Conservation (phyloP, 2,329 filamentous ascomycete species). For the Pseudogymnoascus sp. region DNA sequence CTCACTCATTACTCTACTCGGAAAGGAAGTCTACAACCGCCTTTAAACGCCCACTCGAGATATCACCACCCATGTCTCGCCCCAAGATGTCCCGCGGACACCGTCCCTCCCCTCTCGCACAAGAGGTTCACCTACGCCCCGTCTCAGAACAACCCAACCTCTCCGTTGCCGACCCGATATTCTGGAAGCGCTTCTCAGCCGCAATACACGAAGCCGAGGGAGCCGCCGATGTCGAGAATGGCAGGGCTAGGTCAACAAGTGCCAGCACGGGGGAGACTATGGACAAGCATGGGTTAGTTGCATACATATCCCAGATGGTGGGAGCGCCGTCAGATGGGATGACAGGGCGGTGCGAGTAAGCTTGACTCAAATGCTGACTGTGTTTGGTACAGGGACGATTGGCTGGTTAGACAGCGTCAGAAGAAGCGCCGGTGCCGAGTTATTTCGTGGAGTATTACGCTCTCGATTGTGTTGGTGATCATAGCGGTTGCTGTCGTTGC, state of each 20-base stretch:
- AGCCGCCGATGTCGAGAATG: slow-evolving; percentile 18
- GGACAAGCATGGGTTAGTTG: slow-evolving; percentile 12
- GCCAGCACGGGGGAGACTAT: slow-evolving; percentile 15
- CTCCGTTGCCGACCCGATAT: slow-evolving; percentile 20
- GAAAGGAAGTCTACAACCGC: neutral
- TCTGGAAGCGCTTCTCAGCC: slow-evolving; percentile 28
- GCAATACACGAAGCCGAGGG: slow-evolving; percentile 24
- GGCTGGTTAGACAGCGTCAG: slow-evolving; percentile 25
- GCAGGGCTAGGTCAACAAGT: slow-evolving; percentile 14
- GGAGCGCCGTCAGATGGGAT: neutral
- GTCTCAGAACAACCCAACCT: slow-evolving; percentile 13
- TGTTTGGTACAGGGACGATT: slow-evolving; percentile 21
- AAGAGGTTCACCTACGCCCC: slow-evolving; percentile 22
- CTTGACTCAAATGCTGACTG: slow-evolving; percentile 8
- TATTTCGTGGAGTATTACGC: slow-evolving; percentile 20
- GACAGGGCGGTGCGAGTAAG: neutral
- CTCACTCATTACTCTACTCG: neutral
- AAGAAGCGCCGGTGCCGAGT: slow-evolving; percentile 23
- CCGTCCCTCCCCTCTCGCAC: slow-evolving; percentile 25
- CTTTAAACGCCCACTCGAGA: neutral
- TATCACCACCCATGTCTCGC: neutral
- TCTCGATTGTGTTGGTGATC: slow-evolving; percentile 19
- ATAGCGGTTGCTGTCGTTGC: slow-evolving; percentile 20
- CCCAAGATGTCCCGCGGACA: neutral
- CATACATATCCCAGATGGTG: neutral